Conservation (phyloP, 1,284 basidiomycete genomes). For the Vanrija pseudolonga region DNA sequence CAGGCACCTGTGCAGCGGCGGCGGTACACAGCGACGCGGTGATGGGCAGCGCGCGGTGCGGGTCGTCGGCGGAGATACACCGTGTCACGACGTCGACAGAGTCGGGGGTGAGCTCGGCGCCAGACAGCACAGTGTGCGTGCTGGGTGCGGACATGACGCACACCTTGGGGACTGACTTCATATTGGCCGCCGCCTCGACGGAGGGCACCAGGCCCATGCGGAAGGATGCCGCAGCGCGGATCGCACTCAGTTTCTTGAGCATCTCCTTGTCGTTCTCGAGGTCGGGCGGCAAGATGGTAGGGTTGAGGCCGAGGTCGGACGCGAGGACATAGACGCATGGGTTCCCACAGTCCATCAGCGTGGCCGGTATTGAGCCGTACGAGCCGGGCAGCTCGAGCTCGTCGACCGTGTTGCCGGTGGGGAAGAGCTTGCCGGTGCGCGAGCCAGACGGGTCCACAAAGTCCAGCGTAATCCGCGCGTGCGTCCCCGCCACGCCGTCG, state of each 20-base stretch:
- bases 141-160: constrained; percentile 55
- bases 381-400: constrained; percentile 45
- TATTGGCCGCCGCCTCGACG: constrained; percentile 52
- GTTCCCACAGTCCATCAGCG: constrained; percentile 68
- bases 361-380: constrained; percentile 47
- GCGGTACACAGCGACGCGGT: constrained; percentile 68
- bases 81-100: constrained; percentile 59
- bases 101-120: constrained; percentile 26
- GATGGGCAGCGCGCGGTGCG: constrained; percentile 70
- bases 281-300: constrained; percentile 41
- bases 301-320: constrained; percentile 50
- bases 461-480: constrained; percentile 63
- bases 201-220: constrained; percentile 63
- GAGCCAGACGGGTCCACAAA: constrained; percentile 65
- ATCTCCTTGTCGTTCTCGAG: constrained; percentile 50
- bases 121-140: constrained; percentile 15
- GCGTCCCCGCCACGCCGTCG: constrained; percentile 64
- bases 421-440: constrained; percentile 65
- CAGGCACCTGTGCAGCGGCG: constrained; percentile 58
- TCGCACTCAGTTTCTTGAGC: constrained; percentile 1
- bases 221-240: constrained; percentile 59
- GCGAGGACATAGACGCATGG: constrained; percentile 62
- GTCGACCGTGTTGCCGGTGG: constrained; percentile 58
- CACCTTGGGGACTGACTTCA: constrained; percentile 61
- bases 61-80: constrained; percentile 66